Percentiles rank a stretch among this genome's conserved stretches.
phyloP scores from a whole-genome alignment of 805 yeast genomes.

The Torulaspora gathmanii region DNA sequence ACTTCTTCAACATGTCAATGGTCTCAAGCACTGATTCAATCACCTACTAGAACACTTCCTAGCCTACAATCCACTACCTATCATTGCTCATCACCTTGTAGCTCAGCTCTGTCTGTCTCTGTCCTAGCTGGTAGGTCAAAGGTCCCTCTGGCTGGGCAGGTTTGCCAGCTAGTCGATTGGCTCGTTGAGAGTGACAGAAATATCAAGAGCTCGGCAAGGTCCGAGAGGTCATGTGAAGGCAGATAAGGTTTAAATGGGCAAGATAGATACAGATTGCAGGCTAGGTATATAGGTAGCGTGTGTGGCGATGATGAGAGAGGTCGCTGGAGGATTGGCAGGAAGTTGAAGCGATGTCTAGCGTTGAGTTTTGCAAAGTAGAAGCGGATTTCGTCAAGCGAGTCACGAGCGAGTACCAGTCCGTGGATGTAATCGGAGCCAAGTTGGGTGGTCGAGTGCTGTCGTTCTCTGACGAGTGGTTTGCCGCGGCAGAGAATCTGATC shows the following conservation, averaged over 20 bases:
- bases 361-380: constrained; percentile 1
- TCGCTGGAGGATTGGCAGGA: background rate
- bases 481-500: constrained; percentile 81
- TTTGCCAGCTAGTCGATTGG: background rate
- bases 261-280: too few species aligned
- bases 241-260: too few species aligned
- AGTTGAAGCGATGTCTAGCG: constrained; percentile 1
- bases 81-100: too few species aligned
- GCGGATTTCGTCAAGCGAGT: constrained; percentile 3
- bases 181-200: background rate
- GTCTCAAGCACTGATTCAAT: background rate
- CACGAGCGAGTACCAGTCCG: constrained; percentile 18
- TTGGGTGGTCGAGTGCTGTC: constrained; percentile 71
- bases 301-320: background rate
- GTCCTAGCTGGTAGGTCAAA: background rate
- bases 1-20: constrained; percentile 37
- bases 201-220: background rate
- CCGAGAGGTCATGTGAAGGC: background rate
- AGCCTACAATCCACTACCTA: background rate
- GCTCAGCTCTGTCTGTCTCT: too few species aligned
- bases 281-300: background rate
- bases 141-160: background rate
- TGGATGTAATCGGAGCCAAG: constrained; percentile 77
- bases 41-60: background rate
- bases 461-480: constrained; percentile 91